Evolutionary conservation across 192 early-diverging fungal species (phyloP), one percentile per base, ranked within the genome.

Genomic region (Borealophlyctis nickersoniae): DNA sequence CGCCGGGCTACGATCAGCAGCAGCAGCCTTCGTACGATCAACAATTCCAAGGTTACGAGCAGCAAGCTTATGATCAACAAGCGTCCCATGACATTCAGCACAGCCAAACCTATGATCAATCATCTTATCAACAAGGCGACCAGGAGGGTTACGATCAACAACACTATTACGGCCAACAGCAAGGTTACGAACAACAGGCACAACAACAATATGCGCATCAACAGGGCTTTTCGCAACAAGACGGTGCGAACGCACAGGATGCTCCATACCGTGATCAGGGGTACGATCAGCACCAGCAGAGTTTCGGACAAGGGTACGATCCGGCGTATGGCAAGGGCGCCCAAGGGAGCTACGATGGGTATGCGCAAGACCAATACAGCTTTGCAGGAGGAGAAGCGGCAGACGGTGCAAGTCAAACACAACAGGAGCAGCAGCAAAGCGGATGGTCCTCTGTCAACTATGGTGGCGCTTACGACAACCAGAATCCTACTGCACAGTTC

Each of bases 381-480:
- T n/a, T n/a, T n/a, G n/a, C n/a, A n/a, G n/a, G n/a, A n/a, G n/a
- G n/a, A n/a, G n/a, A n/a, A n/a, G n/a, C n/a, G 16, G n/a, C 3
- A 0, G 58, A 60, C 7, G 22, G 16, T n/a, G 39, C 23, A 22
- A 49, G 14, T 16, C n/a, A 62, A 16, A 13, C 2, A 16, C 60
- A 62, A 31, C 36, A 62, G 14, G 24, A 53, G 16, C 49, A 62
- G 60, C 51, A 54, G 60, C 30, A 49, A 14, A n/a, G n/a, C n/a
- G n/a, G n/a, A n/a, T n/a, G n/a, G n/a, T n/a, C n/a, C n/a, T n/a
- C n/a, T n/a, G n/a, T n/a, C n/a, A n/a, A n/a, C n/a, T n/a, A n/a
- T n/a, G n/a, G n/a, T n/a, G n/a, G n/a, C n/a, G n/a, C n/a, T n/a
- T n/a, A n/a, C n/a, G n/a, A n/a, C n/a, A n/a, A n/a, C n/a, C n/a